Evolutionary conservation across 163 green algal species (phyloP).

Genomic region (Chloromonas sp.): DNA sequence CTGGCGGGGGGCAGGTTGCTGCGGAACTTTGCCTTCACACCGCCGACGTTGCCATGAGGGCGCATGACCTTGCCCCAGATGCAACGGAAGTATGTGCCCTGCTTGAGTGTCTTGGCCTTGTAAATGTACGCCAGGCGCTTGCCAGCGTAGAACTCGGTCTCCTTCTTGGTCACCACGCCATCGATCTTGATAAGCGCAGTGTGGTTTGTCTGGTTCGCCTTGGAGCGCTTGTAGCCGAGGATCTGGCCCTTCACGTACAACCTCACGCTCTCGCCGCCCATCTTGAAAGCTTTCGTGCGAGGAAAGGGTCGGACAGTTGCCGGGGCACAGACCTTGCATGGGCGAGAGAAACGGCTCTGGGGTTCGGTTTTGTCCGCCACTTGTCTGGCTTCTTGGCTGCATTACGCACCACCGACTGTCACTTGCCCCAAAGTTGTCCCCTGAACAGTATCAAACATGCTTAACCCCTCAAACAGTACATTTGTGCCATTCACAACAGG

Average conservation of each 20-base stretch:
- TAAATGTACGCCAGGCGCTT: conserved; percentile 96
- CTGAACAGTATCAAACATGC: no score
- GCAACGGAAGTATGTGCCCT: conserved; percentile 84
- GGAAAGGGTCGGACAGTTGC: no score
- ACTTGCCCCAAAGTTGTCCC: no score
- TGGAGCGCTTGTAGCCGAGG: conserved; percentile 55
- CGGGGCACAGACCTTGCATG: no score
- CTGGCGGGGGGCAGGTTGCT: conserved; percentile 91
- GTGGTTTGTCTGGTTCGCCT: conserved; percentile 83
- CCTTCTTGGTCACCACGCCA: conserved; percentile 79
- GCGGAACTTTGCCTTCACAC: conserved; percentile 88
- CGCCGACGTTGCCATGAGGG: conserved; percentile 85
- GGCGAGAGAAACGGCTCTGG: no score
- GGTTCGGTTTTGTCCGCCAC: no score
- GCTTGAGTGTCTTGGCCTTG: conserved; percentile 96
- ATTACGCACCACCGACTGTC: no score
- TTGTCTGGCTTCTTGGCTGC: no score
- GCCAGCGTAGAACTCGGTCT: conserved; percentile 97
- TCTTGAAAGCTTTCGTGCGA: neutral
- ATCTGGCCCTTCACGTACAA: conserved; percentile 48
- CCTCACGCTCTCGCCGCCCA: conserved; percentile 43
- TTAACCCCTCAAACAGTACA: no score
- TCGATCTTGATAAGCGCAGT: conserved; percentile 91
- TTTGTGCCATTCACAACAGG: no score
- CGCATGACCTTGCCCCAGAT: conserved; percentile 93